Percentiles rank a stretch among this genome's conserved stretches.
Evolutionary conservation across 768 basidiomycete species (phyloP).

Genomic region (Peribolospora baueri): DNA sequence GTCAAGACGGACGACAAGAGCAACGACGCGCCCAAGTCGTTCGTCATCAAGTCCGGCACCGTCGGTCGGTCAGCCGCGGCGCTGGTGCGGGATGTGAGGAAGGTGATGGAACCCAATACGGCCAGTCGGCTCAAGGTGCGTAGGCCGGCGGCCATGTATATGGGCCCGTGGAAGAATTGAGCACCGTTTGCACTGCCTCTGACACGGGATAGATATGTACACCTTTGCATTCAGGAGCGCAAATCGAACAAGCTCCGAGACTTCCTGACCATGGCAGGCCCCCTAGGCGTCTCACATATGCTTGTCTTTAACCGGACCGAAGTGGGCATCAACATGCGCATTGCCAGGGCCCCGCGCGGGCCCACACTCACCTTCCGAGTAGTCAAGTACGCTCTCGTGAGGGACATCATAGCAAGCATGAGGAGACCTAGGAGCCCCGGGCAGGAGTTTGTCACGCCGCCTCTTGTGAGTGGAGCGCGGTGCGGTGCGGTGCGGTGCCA

Average conservation of each 20-base stretch:
- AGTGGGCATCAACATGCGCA: constrained; percentile 33
- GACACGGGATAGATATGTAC: not conserved
- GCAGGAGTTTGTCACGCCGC: constrained; percentile 76
- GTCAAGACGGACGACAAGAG: not conserved
- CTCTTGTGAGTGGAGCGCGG: constrained; percentile 36
- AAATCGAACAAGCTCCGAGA: constrained; percentile 75
- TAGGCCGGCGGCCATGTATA: constrained; percentile 9
- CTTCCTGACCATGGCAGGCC: constrained; percentile 72
- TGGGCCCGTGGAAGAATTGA: not conserved
- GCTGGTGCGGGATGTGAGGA: constrained; percentile 75
- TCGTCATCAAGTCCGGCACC: constrained; percentile 86
- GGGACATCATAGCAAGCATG: constrained; percentile 46
- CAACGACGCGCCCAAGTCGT: constrained; percentile 44
- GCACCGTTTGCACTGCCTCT: not conserved
- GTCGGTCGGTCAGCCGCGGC: constrained; percentile 68
- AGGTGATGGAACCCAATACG: constrained; percentile 96
- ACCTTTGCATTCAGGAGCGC: constrained; percentile 41
- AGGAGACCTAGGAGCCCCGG: constrained; percentile 49
- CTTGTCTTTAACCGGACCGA: constrained; percentile 75
- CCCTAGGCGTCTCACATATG: constrained; percentile 72
- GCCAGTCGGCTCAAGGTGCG: constrained; percentile 66
- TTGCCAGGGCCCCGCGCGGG: constrained; percentile 65
- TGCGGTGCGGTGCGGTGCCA: not conserved
- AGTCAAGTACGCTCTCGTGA: constrained; percentile 75
- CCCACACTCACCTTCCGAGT: constrained; percentile 84